Conservation (phyloP, 768 basidiomycete genomes). For the Pisolithus albus region DNA sequence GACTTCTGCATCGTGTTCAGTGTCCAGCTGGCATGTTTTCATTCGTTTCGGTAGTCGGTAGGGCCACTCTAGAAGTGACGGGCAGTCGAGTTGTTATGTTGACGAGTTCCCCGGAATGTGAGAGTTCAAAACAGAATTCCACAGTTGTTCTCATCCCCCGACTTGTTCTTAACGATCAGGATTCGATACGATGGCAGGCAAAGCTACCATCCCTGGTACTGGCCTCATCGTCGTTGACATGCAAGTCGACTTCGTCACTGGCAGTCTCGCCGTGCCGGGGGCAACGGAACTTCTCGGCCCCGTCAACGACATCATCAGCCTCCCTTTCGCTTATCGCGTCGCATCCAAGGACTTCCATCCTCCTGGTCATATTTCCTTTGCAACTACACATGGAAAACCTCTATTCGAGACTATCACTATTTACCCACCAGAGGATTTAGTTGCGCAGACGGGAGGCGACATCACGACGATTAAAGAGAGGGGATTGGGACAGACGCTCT, state of each 20-base stretch:
- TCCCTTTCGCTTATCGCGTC: slow-evolving; percentile 46
- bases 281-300: slow-evolving; percentile 51
- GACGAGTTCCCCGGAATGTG: no score
- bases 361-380: slow-evolving; percentile 65
- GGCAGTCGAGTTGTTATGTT: no score
- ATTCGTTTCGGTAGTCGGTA: no score
- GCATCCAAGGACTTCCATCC: slow-evolving; percentile 59
- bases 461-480: slow-evolving; percentile 9
- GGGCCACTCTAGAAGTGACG: no score
- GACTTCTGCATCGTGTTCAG: background rate
- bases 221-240: slow-evolving; percentile 72
- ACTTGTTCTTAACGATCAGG: no score
- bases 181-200: slow-evolving; percentile 6
- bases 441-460: slow-evolving; percentile 23
- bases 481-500: slow-evolving; percentile 50
- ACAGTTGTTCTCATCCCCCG: no score
- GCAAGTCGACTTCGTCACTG: slow-evolving; percentile 78
- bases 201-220: slow-evolving; percentile 13
- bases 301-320: slow-evolving; percentile 51
- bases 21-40: no score
- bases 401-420: slow-evolving; percentile 37
- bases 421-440: slow-evolving; percentile 26
- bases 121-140: no score
- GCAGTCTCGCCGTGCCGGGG: slow-evolving; percentile 62
- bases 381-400: slow-evolving; percentile 38